Evolutionary conservation across 1,284 basidiomycete species (phyloP), one percentile per base, ranked within the genome.

Genomic region (Ganoderma meredithae): DNA sequence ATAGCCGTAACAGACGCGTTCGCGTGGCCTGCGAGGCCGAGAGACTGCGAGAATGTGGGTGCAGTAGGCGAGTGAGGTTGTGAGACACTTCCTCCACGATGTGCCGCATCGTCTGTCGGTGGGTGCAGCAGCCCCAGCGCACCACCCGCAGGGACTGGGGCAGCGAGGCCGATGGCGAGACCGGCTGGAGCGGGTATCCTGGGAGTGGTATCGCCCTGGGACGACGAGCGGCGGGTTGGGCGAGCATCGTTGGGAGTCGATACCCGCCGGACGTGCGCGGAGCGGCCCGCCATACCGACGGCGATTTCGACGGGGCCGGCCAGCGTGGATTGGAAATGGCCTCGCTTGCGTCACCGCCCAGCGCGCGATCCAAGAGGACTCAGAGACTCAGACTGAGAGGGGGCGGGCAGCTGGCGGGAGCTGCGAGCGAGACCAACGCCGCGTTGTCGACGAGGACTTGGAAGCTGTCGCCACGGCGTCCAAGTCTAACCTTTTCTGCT

Each of bases 151-250:
- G 43, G 43, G 9, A 62, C 60, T 53, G 64, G 64, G 25, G 70
- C 27, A 19, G 27, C 27, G 3, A 31, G 3, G 27, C 56, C 56
- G 12, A 58, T 7, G 19, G 17, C 56, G 17, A 58, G 31, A 36
- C 61, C 58, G 12, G 67, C 25, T 68, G 47, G 31, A n/a, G 56
- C 62, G 7, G 55, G 68, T 1, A 69, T 64, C 25, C 77, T 70
- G 27, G 76, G 76, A 3, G 74, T 76, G 31, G 72, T 72, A 63
- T 77, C 77, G 40, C 72, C 75, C 39, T 77, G 76, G 63, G 77
- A 78, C 17, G 74, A 76, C 19, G 77, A 78, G 22, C 77, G 75
- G 15, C 73, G 77, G 44, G 44, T 75, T 73, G 13, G 74, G 72
- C 1, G 69, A 71, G 31, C 71, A 68, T 64, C 71, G 69, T 39